phyloP scores from a whole-genome alignment of 306 rosid genomes.

The Prunus fruticosa region DNA sequence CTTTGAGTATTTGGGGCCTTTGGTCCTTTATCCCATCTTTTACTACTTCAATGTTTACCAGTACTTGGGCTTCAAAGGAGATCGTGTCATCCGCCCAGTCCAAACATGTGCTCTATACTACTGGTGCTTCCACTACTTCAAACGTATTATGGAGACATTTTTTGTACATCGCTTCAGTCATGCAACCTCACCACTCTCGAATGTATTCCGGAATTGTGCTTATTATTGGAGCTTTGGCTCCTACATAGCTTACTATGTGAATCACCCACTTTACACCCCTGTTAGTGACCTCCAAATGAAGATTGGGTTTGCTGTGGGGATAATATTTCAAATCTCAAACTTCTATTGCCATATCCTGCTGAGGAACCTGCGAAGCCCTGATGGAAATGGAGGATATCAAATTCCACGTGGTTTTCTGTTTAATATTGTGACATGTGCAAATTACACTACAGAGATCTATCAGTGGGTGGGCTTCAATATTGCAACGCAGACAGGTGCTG shows the following conservation, averaged over 20 bases:
- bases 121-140: constrained; percentile 94
- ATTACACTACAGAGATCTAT: constrained; percentile 94
- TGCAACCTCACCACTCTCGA: constrained; percentile 91
- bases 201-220: constrained; percentile 94
- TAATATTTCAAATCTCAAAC: constrained; percentile 67
- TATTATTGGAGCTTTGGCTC: constrained; percentile 92
- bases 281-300: constrained; percentile 85
- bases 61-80: constrained; percentile 69
- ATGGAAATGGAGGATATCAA: constrained; percentile 88
- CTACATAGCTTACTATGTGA: constrained; percentile 75
- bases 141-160: constrained; percentile 91
- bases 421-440: constrained; percentile 93
- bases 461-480: constrained; percentile 98
- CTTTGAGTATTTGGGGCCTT: constrained; percentile 90
- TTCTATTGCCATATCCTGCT: constrained; percentile 84
- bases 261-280: constrained; percentile 87
- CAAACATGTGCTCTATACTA: constrained; percentile 94
- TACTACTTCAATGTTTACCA: constrained; percentile 74
- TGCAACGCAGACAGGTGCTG: constrained; percentile 91
- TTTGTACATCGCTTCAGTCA: constrained; percentile 96
- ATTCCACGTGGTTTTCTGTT: constrained; percentile 89
- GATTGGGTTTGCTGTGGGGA: constrained; percentile 82
- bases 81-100: constrained; percentile 71
- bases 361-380: constrained; percentile 75
- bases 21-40: constrained; percentile 87